Base-by-base conservation (phyloP, 2,329 filamentous ascomycete genomes). In the Pseudopyricularia cyperi region DNA sequence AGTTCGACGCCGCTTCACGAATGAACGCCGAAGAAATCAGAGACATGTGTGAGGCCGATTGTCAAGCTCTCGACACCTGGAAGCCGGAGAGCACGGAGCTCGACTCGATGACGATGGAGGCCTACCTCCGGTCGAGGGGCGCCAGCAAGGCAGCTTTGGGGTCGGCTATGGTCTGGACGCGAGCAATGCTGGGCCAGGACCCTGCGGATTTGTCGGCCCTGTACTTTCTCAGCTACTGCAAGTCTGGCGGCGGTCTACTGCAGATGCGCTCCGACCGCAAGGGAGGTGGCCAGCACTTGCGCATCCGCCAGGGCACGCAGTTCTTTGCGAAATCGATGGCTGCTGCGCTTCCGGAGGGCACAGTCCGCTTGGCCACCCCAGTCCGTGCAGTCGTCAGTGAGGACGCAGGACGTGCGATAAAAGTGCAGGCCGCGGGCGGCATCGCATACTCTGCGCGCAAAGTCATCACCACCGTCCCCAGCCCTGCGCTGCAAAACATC, bases 161-260 rank as follows among this genome's bases (percentile, higher is more conserved):
- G 7, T 50, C 54, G 4, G 56, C 48, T 3, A 39, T 34, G 8
- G 46, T 56, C 1, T 57, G 56, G 56, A 56, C 53, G 6, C 51
- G 50, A 7, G 53, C 39, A 3, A 55, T 57, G 69, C 61, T 77
- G 2, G 76, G 76, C 2, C 61, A 70, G 1, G 72, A 78, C 33
- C 68, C 75, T 0, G 54, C 52, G 1, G 74, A 79, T 12, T 58
- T 78, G 4, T 73, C 69, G 7, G 75, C 76, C 0, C 59, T 76
- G 1, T 80, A 65, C 58, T 78, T 81, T 57, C 64, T 82, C 22
- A 67, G 77, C 57, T 79, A 81, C 62, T 74, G 72, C 66, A 73
- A 71, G 56, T 69, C 67, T 11, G 73, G 74, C 3, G 71, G 71
- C 4, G 77, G 79, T 0, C 62, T 80, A 3, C 53, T 75, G 53